Evolutionary conservation across 2,329 filamentous ascomycete genomes (phyloP).

Genomic region (Dactylellina leptospora): DNA sequence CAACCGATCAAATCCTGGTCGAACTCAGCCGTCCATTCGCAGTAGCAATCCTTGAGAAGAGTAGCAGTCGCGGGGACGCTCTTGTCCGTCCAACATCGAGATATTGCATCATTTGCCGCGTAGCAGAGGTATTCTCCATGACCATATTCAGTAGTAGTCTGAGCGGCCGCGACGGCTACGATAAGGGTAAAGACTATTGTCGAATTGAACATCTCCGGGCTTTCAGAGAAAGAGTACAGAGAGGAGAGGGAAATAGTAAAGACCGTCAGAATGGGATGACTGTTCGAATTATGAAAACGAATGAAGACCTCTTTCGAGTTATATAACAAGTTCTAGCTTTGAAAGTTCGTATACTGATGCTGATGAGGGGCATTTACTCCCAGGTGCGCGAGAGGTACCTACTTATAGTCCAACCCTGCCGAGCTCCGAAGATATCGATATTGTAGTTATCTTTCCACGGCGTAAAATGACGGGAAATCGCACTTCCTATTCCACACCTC

Average conservation of each 20-base stretch:
- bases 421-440: too few species aligned
- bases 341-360: too few species aligned
- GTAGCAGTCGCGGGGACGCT: constrained; percentile 16
- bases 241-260: neutral
- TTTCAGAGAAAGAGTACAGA: neutral
- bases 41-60: constrained; percentile 25
- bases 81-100: constrained; percentile 25
- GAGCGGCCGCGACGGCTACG: neutral
- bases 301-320: too few species aligned
- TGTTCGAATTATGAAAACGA: too few species aligned
- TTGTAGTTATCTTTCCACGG: too few species aligned
- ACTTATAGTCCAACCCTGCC: too few species aligned
- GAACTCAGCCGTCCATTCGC: constrained; percentile 29
- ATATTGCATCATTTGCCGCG: constrained; percentile 18
- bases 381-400: too few species aligned
- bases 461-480: too few species aligned
- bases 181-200: neutral
- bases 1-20: constrained; percentile 25
- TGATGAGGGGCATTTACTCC: too few species aligned
- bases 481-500: too few species aligned
- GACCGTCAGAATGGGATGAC: too few species aligned
- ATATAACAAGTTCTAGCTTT: too few species aligned
- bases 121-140: constrained; percentile 33
- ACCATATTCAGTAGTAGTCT: constrained; percentile 12
- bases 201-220: constrained; percentile 11